Conservation (phyloP, 78 protist species). For the Emiliania huxleyi region DNA sequence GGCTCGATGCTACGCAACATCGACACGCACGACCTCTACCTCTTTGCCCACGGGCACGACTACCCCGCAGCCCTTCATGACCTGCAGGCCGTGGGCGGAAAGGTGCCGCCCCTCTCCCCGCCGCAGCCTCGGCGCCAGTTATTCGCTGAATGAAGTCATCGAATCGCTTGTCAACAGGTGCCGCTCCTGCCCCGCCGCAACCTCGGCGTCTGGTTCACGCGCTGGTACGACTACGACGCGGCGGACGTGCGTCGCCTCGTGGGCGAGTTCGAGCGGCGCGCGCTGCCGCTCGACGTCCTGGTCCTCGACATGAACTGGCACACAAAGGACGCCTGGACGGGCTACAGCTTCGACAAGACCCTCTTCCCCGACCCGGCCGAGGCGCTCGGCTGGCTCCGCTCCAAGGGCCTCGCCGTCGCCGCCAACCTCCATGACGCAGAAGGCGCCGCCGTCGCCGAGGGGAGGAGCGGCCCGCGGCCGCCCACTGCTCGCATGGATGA, state of each 20-base stretch:
- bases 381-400: background rate
- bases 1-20: background rate
- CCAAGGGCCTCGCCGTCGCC: conserved; percentile 22
- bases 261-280: background rate
- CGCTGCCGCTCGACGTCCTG: conserved; percentile 62
- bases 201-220: conserved; percentile 43
- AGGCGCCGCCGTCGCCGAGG: conserved; percentile 50
- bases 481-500: too few relatives aligned
- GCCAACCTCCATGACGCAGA: conserved; percentile 22
- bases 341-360: conserved; percentile 47
- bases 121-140: too few relatives aligned
- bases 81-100: conserved; percentile 36
- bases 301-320: conserved; percentile 75
- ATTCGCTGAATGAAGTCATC: too few relatives aligned
- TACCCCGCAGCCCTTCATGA: conserved; percentile 58
- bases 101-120: too few relatives aligned
- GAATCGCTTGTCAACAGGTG: too few relatives aligned
- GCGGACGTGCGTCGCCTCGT: background rate
- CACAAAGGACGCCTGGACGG: conserved; percentile 42
- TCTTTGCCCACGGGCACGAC: conserved; percentile 56
- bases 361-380: conserved; percentile 44
- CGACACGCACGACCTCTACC: conserved; percentile 48
- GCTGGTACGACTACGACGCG: conserved; percentile 11
- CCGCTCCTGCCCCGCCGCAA: conserved; percentile 53
- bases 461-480: too few relatives aligned